Evolutionary conservation across 1,139 yeast genomes (phyloP).

Genomic region (Blastobotrys raffinosifermentans): DNA sequence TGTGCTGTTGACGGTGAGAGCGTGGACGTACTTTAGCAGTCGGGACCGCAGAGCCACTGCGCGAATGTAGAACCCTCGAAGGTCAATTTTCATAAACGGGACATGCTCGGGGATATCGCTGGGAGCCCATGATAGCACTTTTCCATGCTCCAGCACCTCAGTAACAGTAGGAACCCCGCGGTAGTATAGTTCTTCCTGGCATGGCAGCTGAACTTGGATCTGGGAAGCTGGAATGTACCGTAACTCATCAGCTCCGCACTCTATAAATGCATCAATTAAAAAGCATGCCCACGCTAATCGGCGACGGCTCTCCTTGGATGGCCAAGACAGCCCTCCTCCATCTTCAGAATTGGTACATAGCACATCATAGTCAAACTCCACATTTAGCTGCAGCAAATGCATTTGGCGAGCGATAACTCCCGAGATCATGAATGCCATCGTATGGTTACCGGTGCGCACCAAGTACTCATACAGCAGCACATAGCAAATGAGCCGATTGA

Average conservation of each 20-base stretch:
- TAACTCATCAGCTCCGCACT: conserved; percentile 15
- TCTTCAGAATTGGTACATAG: conserved; percentile 9
- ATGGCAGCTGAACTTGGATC: conserved; percentile 14
- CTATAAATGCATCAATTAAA: conserved; percentile 13
- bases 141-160: conserved; percentile 10
- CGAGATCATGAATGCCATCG: conserved; percentile 13
- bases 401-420: conserved; percentile 12
- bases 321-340: conserved; percentile 6
- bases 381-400: conserved; percentile 14
- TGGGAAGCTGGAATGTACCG: conserved; percentile 11
- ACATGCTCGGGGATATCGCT: neutral
- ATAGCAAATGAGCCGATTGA: conserved; percentile 12
- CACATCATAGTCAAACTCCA: conserved; percentile 14
- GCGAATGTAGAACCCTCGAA: conserved; percentile 14
- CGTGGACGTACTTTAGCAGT: conserved; percentile 11
- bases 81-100: conserved; percentile 8
- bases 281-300: conserved; percentile 15
- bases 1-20: conserved; percentile 8
- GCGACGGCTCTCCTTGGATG: conserved; percentile 11
- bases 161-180: conserved; percentile 12
- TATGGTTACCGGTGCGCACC: conserved; percentile 11
- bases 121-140: conserved; percentile 10
- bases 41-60: conserved; percentile 12
- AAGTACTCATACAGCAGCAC: conserved; percentile 13
- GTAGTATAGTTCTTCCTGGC: conserved; percentile 11